These are phyloP conservation scores for Silene vulgaris DNA, from an alignment of 179 eudicot species.

Conservation along the genomic window DNA sequence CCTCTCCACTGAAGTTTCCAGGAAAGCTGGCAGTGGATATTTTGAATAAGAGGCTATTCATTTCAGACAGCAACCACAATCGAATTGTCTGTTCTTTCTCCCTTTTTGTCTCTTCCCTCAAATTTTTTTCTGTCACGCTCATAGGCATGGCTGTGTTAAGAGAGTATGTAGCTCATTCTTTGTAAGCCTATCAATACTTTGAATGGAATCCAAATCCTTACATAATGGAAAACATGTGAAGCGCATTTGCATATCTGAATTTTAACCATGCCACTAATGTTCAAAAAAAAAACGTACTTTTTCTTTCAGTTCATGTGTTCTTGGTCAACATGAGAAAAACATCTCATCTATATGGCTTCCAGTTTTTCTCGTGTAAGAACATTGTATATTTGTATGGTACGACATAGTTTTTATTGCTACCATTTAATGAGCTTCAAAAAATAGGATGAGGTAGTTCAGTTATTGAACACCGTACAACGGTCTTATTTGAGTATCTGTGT, in stretches of 20 bases:
- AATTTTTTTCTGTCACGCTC: not conserved
- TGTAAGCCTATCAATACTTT: not conserved
- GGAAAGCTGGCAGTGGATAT: conserved; percentile 89
- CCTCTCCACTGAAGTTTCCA: conserved; percentile 94
- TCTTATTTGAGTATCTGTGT: not conserved
- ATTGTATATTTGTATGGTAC: not conserved
- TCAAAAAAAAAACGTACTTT: too few relatives aligned
- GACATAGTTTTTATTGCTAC: too few relatives aligned
- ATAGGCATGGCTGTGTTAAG: not conserved
- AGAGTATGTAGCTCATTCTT: conserved; percentile 3
- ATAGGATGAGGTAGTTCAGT: not conserved
- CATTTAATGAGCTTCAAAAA: too few relatives aligned
- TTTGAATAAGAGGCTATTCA: conserved; percentile 78
- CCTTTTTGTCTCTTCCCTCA: not conserved
- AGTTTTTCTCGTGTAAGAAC: too few relatives aligned
- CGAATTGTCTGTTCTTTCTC: conserved; percentile 61
- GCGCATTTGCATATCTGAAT: not conserved
- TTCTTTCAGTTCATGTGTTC: not conserved
- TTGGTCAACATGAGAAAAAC: not conserved
- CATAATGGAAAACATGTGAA: conserved; percentile 7
- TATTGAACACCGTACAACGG: not conserved
- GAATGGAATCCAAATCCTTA: not conserved
- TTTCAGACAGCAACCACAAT: conserved; percentile 96
- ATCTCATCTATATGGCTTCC: not conserved
- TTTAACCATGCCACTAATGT: not conserved